Evolutionary conservation across 164 flowering plant genomes (phyloP).

Genomic region (Magnolia officinalis): DNA sequence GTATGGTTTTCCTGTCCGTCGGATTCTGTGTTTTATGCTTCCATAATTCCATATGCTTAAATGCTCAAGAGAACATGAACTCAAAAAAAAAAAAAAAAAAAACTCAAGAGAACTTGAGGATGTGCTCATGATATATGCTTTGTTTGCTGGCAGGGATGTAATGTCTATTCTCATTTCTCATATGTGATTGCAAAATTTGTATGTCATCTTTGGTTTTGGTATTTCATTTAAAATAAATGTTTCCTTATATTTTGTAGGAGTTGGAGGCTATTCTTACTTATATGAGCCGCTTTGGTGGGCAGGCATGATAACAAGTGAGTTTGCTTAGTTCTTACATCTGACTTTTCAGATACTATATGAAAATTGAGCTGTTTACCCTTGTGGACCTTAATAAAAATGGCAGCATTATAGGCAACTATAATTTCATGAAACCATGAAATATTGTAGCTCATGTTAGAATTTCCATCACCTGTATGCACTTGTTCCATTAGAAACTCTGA

Average conservation of each 20-base stretch:
- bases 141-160: neutral
- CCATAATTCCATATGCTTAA: too few species aligned
- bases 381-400: neutral
- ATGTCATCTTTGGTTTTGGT: neutral
- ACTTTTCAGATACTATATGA: neutral
- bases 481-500: neutral
- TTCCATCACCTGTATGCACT: too few species aligned
- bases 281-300: slow-evolving; percentile 96
- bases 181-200: neutral
- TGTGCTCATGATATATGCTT: neutral
- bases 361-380: neutral
- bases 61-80: too few species aligned
- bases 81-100: too few species aligned
- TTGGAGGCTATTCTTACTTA: slow-evolving; percentile 85
- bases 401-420: neutral
- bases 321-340: neutral
- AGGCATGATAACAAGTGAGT: slow-evolving; percentile 94
- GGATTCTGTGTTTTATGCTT: too few species aligned
- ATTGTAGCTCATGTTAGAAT: neutral
- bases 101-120: too few species aligned
- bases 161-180: neutral
- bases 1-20: too few species aligned
- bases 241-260: slow-evolving; percentile 36
- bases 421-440: neutral
- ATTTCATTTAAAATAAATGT: neutral